A percentile compares a stretch with the other conserved stretches of the same genome.
Evolutionary conservation across 2,329 filamentous ascomycete genomes (phyloP).

Genomic region (Botryotinia calthae): DNA sequence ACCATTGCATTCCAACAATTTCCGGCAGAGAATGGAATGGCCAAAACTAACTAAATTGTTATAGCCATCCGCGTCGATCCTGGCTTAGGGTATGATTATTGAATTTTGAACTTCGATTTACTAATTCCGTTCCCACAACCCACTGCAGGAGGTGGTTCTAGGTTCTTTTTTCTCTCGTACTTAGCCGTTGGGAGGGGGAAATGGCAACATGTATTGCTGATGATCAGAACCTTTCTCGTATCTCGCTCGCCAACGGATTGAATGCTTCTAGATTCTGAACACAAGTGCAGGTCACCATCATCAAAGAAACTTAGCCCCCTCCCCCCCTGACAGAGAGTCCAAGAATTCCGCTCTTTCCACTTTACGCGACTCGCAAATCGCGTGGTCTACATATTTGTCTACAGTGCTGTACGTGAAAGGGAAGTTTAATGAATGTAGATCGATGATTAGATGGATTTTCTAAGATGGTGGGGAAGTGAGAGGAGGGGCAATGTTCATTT

Average conservation of each 20-base stretch:
- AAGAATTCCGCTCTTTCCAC: slow-evolving; percentile 7
- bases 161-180: slow-evolving; percentile 12
- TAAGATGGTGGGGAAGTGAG: slow-evolving; percentile 5
- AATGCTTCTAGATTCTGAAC: slow-evolving; percentile 3
- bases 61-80: slow-evolving; percentile 4
- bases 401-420: not conserved
- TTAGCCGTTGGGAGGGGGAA: slow-evolving; percentile 10
- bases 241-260: not conserved
- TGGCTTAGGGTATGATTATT: slow-evolving; percentile 16
- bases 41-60: slow-evolving; percentile 2
- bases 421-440: not conserved
- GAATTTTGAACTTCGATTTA: not conserved
- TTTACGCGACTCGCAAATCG: slow-evolving; percentile 16
- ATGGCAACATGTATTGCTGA: not conserved
- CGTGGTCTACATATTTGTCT: not conserved
- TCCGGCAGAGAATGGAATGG: not conserved
- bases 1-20: not conserved
- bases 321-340: not conserved
- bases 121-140: slow-evolving; percentile 1
- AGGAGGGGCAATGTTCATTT: slow-evolving; percentile 13
- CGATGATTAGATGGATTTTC: not conserved
- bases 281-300: slow-evolving; percentile 3
- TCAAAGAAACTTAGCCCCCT: not conserved
- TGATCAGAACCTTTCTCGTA: slow-evolving; percentile 5
- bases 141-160: not conserved